phyloP scores from a whole-genome alignment of 2,329 filamentous ascomycete genomes.

The Exutisphaerella laricina region DNA sequence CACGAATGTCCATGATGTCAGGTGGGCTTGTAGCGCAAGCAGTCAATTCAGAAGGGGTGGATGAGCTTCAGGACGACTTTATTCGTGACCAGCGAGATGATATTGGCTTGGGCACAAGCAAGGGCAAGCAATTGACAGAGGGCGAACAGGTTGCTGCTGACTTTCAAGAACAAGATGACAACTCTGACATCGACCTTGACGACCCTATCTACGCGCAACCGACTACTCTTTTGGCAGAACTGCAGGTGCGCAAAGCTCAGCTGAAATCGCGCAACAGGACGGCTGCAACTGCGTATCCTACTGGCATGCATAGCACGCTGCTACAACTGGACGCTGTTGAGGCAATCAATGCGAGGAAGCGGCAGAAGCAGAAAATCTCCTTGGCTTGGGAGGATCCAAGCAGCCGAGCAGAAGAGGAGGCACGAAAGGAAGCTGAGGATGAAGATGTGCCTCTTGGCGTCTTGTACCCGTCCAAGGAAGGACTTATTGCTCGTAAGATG shows the following conservation, averaged over 20 bases:
- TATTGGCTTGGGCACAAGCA: constrained; percentile 17
- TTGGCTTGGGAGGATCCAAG: constrained; percentile 80
- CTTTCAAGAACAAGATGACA: constrained; percentile 42
- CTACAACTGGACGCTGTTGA: constrained; percentile 86
- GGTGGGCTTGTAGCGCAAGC: constrained; percentile 23
- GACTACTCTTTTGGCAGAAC: constrained; percentile 84
- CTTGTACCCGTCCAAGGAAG: constrained; percentile 60
- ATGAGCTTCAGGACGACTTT: constrained; percentile 1
- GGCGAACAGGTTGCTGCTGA: constrained; percentile 40
- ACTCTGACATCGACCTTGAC: constrained; percentile 34
- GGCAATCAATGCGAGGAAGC: constrained; percentile 70
- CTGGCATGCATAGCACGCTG: constrained; percentile 85
- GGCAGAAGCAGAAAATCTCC: constrained; percentile 70
- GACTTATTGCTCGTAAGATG: constrained; percentile 45
- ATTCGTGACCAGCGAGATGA: background rate
- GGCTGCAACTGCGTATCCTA: constrained; percentile 56
- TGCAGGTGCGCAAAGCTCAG: constrained; percentile 85
- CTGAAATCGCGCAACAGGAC: constrained; percentile 74
- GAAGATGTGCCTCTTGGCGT: constrained; percentile 71
- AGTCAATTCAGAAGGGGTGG: constrained; percentile 31
- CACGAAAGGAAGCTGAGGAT: constrained; percentile 34
- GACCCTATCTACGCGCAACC: constrained; percentile 63
- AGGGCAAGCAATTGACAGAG: constrained; percentile 20
- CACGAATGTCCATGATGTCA: constrained; percentile 7
- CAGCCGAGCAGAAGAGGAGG: constrained; percentile 28